A percentile compares a stretch with the other conserved stretches of the same genome.
These are phyloP conservation scores for Basidiobolus meristosporus DNA, from an alignment of 371 early-diverging fungal species.

Conservation along the genomic window DNA sequence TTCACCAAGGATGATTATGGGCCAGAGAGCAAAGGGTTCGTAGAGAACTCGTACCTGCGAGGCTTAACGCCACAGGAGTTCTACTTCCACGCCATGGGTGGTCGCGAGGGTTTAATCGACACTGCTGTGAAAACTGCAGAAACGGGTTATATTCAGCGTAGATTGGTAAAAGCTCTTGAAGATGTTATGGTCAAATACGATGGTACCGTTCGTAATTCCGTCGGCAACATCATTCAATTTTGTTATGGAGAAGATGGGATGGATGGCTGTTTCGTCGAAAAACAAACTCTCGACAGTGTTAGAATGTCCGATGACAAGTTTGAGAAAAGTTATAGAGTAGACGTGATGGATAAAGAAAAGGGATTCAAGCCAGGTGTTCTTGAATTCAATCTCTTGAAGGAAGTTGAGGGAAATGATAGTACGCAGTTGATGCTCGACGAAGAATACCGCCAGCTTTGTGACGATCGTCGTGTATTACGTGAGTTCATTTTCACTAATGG, in stretches of 20 bases:
- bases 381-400: slow-evolving; percentile 34
- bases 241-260: slow-evolving; percentile 98
- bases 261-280: slow-evolving; percentile 89
- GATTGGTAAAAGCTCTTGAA: slow-evolving; percentile 97
- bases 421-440: slow-evolving; percentile 56
- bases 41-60: slow-evolving; percentile 93
- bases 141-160: slow-evolving; percentile 99
- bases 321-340: slow-evolving; percentile 58
- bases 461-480: slow-evolving; percentile 60
- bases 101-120: slow-evolving; percentile 98
- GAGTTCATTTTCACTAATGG: slow-evolving; percentile 58
- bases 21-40: slow-evolving; percentile 95
- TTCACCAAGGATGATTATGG: slow-evolving; percentile 97
- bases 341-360: slow-evolving; percentile 32
- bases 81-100: slow-evolving; percentile 99
- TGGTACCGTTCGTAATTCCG: slow-evolving; percentile 91
- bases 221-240: slow-evolving; percentile 88
- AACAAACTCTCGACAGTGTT: slow-evolving; percentile 54
- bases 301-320: slow-evolving; percentile 46
- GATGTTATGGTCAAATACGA: slow-evolving; percentile 98
- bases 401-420: slow-evolving; percentile 37
- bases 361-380: slow-evolving; percentile 40
- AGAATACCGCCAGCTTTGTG: slow-evolving; percentile 56
- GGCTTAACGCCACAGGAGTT: slow-evolving; percentile 98
- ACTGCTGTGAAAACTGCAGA: slow-evolving; percentile 99